Conservation (phyloP, 371 early-diverging fungal genomes). For the Racocetra persica region DNA sequence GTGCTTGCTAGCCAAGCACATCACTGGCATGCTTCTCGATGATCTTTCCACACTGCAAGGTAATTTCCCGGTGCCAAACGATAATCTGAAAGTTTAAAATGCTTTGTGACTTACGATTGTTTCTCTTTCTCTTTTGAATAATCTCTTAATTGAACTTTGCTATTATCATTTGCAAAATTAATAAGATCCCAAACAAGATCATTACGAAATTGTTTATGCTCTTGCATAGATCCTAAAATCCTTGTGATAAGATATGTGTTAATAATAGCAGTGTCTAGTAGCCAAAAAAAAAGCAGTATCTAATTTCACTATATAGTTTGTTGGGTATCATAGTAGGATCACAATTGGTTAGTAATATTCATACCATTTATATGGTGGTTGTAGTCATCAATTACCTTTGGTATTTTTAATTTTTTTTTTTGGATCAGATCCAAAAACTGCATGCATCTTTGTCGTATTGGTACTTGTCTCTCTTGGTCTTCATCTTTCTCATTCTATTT, state of each 20-base stretch:
- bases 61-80: background rate
- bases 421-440: background rate
- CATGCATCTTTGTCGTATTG: background rate
- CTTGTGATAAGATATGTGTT: background rate
- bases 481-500: background rate
- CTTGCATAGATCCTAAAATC: background rate
- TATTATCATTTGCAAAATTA: background rate
- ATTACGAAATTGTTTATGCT: background rate
- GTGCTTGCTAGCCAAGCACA: background rate
- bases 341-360: background rate
- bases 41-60: background rate
- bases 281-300: background rate
- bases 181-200: background rate
- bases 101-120: background rate
- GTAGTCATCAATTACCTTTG: background rate
- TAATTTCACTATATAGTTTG: background rate
- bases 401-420: background rate
- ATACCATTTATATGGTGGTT: background rate
- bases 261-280: background rate
- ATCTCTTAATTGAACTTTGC: background rate
- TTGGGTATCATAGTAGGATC: background rate
- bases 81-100: background rate
- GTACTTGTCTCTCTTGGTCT: background rate
- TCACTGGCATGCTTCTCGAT: background rate
- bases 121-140: background rate